Conservation (phyloP, 441 rosid species). For the Daphne laureola region DNA sequence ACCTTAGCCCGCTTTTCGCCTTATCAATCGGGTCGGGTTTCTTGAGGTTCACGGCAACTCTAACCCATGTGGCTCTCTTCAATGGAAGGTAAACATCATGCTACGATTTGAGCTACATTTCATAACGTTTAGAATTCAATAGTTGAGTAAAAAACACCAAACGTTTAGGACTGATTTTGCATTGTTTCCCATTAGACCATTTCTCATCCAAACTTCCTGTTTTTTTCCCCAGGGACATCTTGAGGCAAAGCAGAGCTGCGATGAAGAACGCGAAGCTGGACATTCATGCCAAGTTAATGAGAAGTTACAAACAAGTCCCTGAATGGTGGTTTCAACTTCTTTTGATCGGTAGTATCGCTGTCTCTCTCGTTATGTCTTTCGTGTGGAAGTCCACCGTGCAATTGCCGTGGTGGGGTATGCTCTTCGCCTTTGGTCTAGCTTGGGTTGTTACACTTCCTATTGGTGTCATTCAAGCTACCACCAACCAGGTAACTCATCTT, state of each 20-base stretch:
- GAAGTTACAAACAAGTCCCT: slow-evolving; percentile 77
- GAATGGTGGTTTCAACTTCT: slow-evolving; percentile 79
- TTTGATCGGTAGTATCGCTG: slow-evolving; percentile 45
- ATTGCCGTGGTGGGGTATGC: slow-evolving; percentile 97
- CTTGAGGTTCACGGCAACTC: slow-evolving; percentile 78
- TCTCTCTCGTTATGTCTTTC: slow-evolving; percentile 68
- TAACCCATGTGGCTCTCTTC: slow-evolving; percentile 85
- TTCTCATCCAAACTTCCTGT: neutral
- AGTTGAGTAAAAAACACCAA: no score
- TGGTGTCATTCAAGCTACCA: slow-evolving; percentile 99
- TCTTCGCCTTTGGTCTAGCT: slow-evolving; percentile 81
- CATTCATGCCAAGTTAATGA: slow-evolving; percentile 73
- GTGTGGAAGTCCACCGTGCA: slow-evolving; percentile 75
- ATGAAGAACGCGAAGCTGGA: slow-evolving; percentile 66
- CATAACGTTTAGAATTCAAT: no score
- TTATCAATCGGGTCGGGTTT: slow-evolving; percentile 88
- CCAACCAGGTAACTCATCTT: slow-evolving; percentile 64
- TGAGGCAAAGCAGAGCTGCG: slow-evolving; percentile 76
- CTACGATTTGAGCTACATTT: neutral
- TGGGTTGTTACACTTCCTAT: slow-evolving; percentile 92
- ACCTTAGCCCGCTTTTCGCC: slow-evolving; percentile 86
- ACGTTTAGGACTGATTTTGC: neutral
- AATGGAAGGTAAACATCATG: slow-evolving; percentile 57
- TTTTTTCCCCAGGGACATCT: slow-evolving; percentile 55
- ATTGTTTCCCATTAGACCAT: neutral